Evolutionary conservation across 2,329 filamentous ascomycete species (phyloP).

Genomic region (Colletotrichum noveboracense): DNA sequence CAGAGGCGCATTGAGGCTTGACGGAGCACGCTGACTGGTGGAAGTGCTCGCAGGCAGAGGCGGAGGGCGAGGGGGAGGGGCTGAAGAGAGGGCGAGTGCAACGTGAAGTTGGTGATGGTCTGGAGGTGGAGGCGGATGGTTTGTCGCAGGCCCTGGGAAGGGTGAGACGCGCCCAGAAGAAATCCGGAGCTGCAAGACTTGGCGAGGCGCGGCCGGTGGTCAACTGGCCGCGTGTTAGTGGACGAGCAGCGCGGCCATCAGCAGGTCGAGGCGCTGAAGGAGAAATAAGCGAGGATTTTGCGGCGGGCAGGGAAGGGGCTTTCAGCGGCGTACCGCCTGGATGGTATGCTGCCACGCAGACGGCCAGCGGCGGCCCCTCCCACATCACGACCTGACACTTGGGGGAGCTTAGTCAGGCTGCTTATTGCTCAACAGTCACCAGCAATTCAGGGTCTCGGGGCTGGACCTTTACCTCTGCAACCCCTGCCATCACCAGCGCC

Average conservation of each 20-base stretch:
- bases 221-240: neutral
- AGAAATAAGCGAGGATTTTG: neutral
- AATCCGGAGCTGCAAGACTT: conserved; percentile 17
- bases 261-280: neutral
- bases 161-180: conserved; percentile 15
- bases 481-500: neutral
- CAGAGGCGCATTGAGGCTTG: neutral
- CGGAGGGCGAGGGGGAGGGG: neutral
- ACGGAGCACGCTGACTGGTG: neutral
- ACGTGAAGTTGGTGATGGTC: neutral
- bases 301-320: neutral
- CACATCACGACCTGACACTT: neutral
- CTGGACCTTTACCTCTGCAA: neutral
- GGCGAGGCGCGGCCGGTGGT: neutral
- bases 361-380: neutral
- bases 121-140: neutral
- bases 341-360: neutral
- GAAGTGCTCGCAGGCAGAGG: neutral
- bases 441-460: neutral
- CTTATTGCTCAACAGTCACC: neutral
- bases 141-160: conserved; percentile 13
- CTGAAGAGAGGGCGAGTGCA: neutral
- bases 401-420: neutral
- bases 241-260: neutral
- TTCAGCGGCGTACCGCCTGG: neutral